phyloP scores from a whole-genome alignment of 2,329 filamentous ascomycete genomes.

The Pleoardoris graminearum region DNA sequence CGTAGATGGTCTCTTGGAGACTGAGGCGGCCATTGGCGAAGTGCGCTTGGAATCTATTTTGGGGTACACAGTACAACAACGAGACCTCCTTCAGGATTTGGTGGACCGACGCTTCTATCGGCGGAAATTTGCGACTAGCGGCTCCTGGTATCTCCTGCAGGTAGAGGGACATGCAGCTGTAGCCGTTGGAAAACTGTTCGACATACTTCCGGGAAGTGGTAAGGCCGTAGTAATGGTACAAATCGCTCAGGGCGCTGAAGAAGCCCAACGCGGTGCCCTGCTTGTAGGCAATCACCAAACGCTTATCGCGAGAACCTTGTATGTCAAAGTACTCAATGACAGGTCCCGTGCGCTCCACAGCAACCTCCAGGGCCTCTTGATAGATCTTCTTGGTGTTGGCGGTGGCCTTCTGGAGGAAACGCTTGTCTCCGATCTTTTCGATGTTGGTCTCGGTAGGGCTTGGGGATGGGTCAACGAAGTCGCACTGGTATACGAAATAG shows the following conservation, averaged over 20 bases:
- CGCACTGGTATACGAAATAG: constrained; percentile 98
- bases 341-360: constrained; percentile 82
- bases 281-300: constrained; percentile 91
- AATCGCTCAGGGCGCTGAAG: constrained; percentile 91
- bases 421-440: constrained; percentile 87
- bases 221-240: constrained; percentile 98
- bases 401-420: constrained; percentile 94
- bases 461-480: constrained; percentile 78
- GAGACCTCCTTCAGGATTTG: constrained; percentile 99
- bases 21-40: constrained; percentile 87
- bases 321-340: constrained; percentile 99
- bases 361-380: constrained; percentile 86
- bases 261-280: constrained; percentile 88
- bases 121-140: constrained; percentile 62
- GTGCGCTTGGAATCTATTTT: constrained; percentile 91
- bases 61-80: constrained; percentile 93
- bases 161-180: constrained; percentile 96
- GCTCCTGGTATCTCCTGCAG: constrained; percentile 67
- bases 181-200: constrained; percentile 96
- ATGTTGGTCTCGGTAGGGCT: constrained; percentile 79
- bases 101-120: constrained; percentile 92
- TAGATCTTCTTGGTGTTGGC: constrained; percentile 95
- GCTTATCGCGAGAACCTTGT: constrained; percentile 86
- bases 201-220: constrained; percentile 97
- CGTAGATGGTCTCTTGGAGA: constrained; percentile 95